Evolutionary conservation across 1,284 basidiomycete genomes (phyloP), one percentile per base, ranked within the genome.

Genomic region (Singerocomus inundabilis): DNA sequence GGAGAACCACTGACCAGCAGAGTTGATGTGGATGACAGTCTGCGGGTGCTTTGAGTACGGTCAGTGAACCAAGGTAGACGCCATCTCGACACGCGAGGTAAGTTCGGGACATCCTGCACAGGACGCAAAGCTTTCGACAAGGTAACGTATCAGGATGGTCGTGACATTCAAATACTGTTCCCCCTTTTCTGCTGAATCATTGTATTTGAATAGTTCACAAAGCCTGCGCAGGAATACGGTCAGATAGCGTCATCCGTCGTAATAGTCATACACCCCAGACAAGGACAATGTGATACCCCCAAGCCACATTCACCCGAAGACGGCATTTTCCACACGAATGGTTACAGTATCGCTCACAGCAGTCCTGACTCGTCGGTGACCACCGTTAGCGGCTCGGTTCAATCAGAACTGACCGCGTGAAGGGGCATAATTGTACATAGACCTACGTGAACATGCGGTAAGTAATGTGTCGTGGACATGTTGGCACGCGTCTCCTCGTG

Each of bases 401-500:
- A 13, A 33, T 28, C 16, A 33, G 9, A 47, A 15, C 16, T 46
- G 21, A 32, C 45, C 21, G 1, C 21, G n/a, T 12, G 11, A 24
- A 30, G 18, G 18, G 11, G 25, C 42, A 30, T 18, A 11, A 16
- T 18, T 32, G 2, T 26, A 46, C 3, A 46, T 18, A 26, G 12
- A 15, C 25, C 25, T 30, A 26, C 15, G 18, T 30, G 38, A 30
- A 18, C 18, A 43, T 43, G 44, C 38, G 16, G 36, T 45, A 29
- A 45, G 28, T 44, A 16, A n/a, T 44, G 40, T 44, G 16, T 43
- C 36, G 26, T 42, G 36, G 38, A 42, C 21, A 25, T 26, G n/a
- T 41, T 38, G 25, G n/a, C 32, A n/a, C 15, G 24, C 42, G 11
- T 38, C 32, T 18, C 15, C 10, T 12, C n/a, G 24, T 43, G 21